These are phyloP conservation scores for Wickerhamiella pararugosa DNA, from an alignment of 1,139 yeast genomes.

Conservation along the genomic window DNA sequence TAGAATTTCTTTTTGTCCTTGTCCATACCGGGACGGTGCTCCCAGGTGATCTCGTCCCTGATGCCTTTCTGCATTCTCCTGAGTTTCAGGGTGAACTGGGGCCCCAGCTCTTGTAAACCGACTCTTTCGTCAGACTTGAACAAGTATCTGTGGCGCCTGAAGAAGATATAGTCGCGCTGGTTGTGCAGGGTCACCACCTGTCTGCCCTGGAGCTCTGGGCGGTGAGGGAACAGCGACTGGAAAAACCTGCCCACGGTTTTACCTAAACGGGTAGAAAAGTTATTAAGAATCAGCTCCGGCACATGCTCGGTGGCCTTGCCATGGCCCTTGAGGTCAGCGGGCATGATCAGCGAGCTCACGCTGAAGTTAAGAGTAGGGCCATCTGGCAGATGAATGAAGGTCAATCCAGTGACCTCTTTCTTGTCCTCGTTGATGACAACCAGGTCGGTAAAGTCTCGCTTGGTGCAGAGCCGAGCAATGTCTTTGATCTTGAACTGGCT, in stretches of 20 bases:
- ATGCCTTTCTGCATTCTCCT: conserved; percentile 85
- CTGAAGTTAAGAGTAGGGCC: conserved; percentile 94
- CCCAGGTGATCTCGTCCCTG: conserved; percentile 90
- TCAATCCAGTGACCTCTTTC: conserved; percentile 77
- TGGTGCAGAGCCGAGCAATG: conserved; percentile 67
- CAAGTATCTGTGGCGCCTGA: conserved; percentile 85
- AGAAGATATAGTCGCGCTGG: conserved; percentile 88
- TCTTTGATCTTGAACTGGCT: conserved; percentile 71
- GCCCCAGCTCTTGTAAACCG: conserved; percentile 91
- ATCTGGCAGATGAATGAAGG: conserved; percentile 81
- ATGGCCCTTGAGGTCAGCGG: conserved; percentile 68
- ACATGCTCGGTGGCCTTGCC: conserved; percentile 81
- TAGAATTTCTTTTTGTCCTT: conserved; percentile 87
- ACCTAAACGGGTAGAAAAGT: conserved; percentile 84
- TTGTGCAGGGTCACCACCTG: conserved; percentile 92
- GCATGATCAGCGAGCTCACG: conserved; percentile 60
- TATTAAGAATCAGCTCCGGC: conserved; percentile 83
- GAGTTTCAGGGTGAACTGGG: conserved; percentile 81
- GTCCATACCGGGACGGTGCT: conserved; percentile 91
- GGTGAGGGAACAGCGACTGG: conserved; percentile 81
- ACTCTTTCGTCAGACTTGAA: conserved; percentile 83
- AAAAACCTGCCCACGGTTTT: conserved; percentile 82
- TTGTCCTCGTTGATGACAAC: conserved; percentile 87
- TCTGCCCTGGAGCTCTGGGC: conserved; percentile 87
- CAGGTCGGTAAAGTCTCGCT: conserved; percentile 75